Evolutionary conservation across 306 rosid genomes (phyloP).

Genomic region (Cucurbita maxima): DNA sequence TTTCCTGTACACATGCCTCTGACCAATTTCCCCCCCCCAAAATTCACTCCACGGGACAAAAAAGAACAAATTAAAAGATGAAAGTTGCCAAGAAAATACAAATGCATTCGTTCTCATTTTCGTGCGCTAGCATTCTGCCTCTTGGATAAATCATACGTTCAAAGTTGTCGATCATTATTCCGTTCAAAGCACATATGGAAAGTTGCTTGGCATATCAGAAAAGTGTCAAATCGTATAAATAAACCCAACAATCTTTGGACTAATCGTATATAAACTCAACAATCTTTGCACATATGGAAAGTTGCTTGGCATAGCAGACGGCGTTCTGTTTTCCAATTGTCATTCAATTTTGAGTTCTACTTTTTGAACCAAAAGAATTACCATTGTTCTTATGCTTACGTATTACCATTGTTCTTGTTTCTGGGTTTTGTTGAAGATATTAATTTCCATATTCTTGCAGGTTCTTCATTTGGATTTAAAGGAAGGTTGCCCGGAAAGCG

Average conservation of each 20-base stretch:
- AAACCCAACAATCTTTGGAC: background rate
- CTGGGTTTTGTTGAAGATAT: background rate
- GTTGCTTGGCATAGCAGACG: background rate
- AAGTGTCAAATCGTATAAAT: background rate
- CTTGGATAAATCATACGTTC: background rate
- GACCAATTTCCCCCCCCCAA: slow-evolving; percentile 4
- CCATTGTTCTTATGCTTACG: background rate
- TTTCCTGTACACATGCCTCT: slow-evolving; percentile 22
- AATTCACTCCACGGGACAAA: slow-evolving; percentile 4
- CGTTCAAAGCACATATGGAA: background rate
- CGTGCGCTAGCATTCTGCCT: background rate
- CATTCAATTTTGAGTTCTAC: background rate
- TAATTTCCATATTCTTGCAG: slow-evolving; percentile 20
- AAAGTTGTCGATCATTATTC: background rate
- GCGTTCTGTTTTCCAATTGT: background rate
- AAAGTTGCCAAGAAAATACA: background rate
- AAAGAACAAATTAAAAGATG: background rate
- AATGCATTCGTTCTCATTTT: background rate
- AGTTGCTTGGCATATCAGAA: background rate
- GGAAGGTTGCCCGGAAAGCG: slow-evolving; percentile 27
- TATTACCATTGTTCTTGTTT: background rate
- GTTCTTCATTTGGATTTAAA: slow-evolving; percentile 61
- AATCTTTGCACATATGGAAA: background rate
- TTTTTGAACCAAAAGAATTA: background rate
- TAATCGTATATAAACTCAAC: background rate